Percentiles rank a stretch among this genome's conserved stretches.
Evolutionary conservation across 371 early-diverging fungal species (phyloP).

Genomic region (Nematocida sp.): DNA sequence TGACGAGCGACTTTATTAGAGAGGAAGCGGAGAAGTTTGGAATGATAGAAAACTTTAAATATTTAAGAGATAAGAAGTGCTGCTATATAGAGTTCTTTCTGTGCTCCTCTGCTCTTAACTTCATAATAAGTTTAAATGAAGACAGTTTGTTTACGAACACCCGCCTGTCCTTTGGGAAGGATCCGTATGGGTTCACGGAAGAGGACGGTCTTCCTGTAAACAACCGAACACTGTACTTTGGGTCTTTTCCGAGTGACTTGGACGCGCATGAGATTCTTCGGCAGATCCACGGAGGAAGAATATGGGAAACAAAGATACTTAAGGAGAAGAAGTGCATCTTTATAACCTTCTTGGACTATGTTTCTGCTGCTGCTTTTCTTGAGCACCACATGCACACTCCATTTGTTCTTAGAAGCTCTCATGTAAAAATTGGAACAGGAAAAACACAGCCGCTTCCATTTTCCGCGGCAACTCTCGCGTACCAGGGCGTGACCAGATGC

Average conservation of each 20-base stretch:
- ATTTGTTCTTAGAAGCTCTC: slow-evolving; percentile 11
- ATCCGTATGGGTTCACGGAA: slow-evolving; percentile 20
- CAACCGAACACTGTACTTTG: slow-evolving; percentile 51
- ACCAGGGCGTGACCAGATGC: slow-evolving; percentile 5
- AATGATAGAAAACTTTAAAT: slow-evolving; percentile 26
- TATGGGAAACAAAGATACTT: slow-evolving; percentile 23
- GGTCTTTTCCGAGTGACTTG: slow-evolving; percentile 33
- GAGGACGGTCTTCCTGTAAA: neutral
- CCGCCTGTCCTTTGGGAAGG: slow-evolving; percentile 24
- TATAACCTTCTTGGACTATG: slow-evolving; percentile 34
- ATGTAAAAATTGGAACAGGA: slow-evolving; percentile 33
- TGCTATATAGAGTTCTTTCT: slow-evolving; percentile 40
- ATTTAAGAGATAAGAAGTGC: slow-evolving; percentile 30
- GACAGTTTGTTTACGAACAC: slow-evolving; percentile 42
- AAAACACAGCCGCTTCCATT: slow-evolving; percentile 26
- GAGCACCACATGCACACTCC: slow-evolving; percentile 19
- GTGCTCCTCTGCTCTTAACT: slow-evolving; percentile 32
- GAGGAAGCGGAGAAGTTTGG: slow-evolving; percentile 55
- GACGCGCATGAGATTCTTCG: slow-evolving; percentile 26
- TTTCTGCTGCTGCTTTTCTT: slow-evolving; percentile 48
- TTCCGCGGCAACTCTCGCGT: slow-evolving; percentile 28
- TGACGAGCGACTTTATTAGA: slow-evolving; percentile 36
- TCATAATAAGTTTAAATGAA: slow-evolving; percentile 16
- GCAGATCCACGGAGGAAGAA: slow-evolving; percentile 28
- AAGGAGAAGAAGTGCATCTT: slow-evolving; percentile 50